Percentiles rank a stretch among this genome's conserved stretches.
These are phyloP conservation scores for Choricystis sp. DNA, from an alignment of 139 green algal genomes.

Conservation along the genomic window DNA sequence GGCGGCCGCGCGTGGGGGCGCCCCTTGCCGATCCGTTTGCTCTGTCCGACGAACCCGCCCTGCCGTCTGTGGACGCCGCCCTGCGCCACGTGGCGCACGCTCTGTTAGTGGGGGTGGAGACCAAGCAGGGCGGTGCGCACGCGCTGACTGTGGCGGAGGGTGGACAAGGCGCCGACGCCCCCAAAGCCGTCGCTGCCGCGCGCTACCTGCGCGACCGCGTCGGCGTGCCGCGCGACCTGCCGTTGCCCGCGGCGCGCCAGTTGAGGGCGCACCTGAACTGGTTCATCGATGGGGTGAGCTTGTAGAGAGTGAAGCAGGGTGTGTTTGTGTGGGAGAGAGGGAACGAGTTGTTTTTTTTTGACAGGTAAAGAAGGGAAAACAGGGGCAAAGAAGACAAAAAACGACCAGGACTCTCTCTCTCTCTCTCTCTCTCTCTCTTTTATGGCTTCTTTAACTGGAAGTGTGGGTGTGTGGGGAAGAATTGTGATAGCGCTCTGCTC, in stretches of 20 bases:
- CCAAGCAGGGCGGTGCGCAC: constrained; percentile 26
- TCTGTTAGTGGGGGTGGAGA: constrained; percentile 50
- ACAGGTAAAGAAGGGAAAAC: background rate
- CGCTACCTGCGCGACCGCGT: constrained; percentile 76
- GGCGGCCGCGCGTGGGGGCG: constrained; percentile 47
- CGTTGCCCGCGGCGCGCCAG: constrained; percentile 62
- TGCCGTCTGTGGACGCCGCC: constrained; percentile 13
- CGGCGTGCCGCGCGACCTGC: constrained; percentile 71
- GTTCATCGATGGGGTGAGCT: constrained; percentile 21
- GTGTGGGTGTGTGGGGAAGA: no score
- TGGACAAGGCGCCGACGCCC: background rate
- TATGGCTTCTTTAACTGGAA: no score
- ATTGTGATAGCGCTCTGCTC: no score
- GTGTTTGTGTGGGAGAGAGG: background rate
- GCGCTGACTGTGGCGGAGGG: constrained; percentile 20
- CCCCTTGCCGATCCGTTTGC: constrained; percentile 61
- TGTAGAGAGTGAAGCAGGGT: background rate
- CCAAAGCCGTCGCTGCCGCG: constrained; percentile 14
- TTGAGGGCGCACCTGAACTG: constrained; percentile 77
- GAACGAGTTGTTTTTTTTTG: no score
- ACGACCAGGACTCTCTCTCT: no score
- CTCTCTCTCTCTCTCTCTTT: no score
- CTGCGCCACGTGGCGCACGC: constrained; percentile 67
- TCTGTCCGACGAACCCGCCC: constrained; percentile 13
- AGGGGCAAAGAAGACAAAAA: background rate